phyloP scores from a whole-genome alignment of 2,329 filamentous ascomycete genomes.

The Diplodia sapinea region DNA sequence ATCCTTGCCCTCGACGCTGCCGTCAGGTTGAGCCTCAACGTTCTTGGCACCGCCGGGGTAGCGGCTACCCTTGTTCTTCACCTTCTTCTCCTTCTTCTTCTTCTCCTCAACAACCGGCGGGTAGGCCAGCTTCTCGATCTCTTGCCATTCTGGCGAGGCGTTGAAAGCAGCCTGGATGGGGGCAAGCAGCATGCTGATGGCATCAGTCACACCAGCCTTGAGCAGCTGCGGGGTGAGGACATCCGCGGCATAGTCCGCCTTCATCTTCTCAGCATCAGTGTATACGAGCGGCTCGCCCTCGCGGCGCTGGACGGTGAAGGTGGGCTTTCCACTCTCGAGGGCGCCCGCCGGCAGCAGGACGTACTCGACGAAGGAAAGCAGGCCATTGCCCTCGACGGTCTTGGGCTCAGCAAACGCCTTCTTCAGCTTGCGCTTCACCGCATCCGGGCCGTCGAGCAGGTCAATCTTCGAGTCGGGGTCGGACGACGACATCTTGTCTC shows the following conservation, averaged over 20 bases:
- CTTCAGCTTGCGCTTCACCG: conserved; percentile 69
- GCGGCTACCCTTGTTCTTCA: conserved; percentile 67
- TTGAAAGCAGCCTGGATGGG: conserved; percentile 79
- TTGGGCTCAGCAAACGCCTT: conserved; percentile 82
- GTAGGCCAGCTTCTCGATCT: conserved; percentile 78
- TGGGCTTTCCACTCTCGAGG: conserved; percentile 60
- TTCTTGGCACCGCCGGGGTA: conserved; percentile 58
- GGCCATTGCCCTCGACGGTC: conserved; percentile 81
- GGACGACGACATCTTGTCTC: conserved; percentile 79
- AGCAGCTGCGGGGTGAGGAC: conserved; percentile 83
- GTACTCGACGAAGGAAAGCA: conserved; percentile 84
- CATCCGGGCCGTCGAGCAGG: conserved; percentile 78
- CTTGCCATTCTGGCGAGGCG: conserved; percentile 78
- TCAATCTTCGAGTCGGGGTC: conserved; percentile 87
- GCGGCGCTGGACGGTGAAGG: conserved; percentile 72
- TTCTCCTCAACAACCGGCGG: conserved; percentile 67
- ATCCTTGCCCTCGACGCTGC: conserved; percentile 51
- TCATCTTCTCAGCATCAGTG: conserved; percentile 73
- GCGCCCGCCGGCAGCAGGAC: conserved; percentile 79
- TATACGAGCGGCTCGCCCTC: conserved; percentile 80
- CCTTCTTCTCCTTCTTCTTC: conserved; percentile 74
- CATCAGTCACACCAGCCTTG: conserved; percentile 81
- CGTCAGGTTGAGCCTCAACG: conserved; percentile 54
- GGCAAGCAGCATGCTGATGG: conserved; percentile 73
- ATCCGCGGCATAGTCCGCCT: conserved; percentile 80